Percentiles rank a stretch among this genome's conserved stretches.
Conservation (phyloP, 108 stramenopile genomes). For the Aurantiochytrium sp. region DNA sequence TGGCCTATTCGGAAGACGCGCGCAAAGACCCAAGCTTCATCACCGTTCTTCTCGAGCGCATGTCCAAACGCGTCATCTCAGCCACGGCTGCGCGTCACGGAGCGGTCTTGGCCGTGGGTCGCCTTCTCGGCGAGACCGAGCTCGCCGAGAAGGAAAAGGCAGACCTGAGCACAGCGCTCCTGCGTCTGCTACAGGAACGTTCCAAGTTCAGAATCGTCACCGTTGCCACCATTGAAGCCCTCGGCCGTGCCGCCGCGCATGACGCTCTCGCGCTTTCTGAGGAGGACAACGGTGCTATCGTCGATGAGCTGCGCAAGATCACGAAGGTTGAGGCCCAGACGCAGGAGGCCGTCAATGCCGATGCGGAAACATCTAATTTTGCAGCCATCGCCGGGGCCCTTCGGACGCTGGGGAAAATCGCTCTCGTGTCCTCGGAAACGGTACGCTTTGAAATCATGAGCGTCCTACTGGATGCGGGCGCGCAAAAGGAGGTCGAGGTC, state of each 20-base stretch:
- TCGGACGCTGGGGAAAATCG: background rate
- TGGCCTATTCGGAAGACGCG: background rate
- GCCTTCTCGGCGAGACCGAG: background rate
- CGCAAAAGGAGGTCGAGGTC: background rate
- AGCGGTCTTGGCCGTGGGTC: background rate
- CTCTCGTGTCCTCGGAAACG: background rate
- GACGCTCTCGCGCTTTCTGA: background rate
- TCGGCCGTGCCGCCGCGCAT: background rate
- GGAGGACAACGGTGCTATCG: background rate
- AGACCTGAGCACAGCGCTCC: background rate
- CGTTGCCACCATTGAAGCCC: background rate
- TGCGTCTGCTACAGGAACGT: background rate
- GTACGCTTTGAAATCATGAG: background rate
- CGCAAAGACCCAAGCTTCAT: background rate
- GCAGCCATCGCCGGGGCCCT: background rate
- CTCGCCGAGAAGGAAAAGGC: background rate
- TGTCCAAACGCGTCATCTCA: background rate
- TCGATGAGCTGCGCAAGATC: background rate
- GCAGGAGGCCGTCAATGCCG: background rate
- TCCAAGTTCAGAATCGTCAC: background rate
- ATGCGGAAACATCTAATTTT: background rate
- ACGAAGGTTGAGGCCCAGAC: background rate
- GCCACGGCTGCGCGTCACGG: background rate
- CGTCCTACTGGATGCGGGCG: background rate
- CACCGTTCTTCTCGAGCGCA: background rate